phyloP scores from a whole-genome alignment of 805 yeast species.

The Ogataea nitratoaversa region DNA sequence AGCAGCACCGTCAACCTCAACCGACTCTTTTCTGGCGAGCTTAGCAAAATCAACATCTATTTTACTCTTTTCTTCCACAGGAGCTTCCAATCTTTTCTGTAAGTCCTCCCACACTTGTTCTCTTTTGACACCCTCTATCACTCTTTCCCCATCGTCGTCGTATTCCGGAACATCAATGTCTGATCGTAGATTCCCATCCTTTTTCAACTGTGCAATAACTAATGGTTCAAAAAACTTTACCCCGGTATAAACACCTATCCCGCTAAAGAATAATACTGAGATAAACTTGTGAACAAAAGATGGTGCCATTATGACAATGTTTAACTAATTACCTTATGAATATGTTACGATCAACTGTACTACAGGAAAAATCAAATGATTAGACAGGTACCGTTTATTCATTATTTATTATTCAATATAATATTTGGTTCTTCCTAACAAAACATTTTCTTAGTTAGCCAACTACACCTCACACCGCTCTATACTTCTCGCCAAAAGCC shows the following conservation, averaged over 20 bases:
- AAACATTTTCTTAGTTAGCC: too few relatives aligned
- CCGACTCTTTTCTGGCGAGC: background rate
- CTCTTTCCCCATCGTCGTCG: conserved; percentile 38
- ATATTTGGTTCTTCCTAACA: too few relatives aligned
- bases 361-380: background rate
- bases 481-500: conserved; percentile 42
- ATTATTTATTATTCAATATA: too few relatives aligned
- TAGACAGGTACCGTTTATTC: background rate
- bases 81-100: conserved; percentile 15
- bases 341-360: too few relatives aligned
- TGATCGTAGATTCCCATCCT: conserved; percentile 59
- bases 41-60: conserved; percentile 6
- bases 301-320: conserved; percentile 1
- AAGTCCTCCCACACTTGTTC: conserved; percentile 19
- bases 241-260: conserved; percentile 48
- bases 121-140: conserved; percentile 21
- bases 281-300: conserved; percentile 18
- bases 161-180: conserved; percentile 57
- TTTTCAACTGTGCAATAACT: conserved; percentile 58
- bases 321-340: background rate
- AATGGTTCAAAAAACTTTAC: conserved; percentile 71
- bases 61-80: conserved; percentile 12
- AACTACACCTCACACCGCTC: conserved; percentile 14
- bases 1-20: background rate
- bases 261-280: conserved; percentile 25